These are phyloP conservation scores for Xylaria hypoxylon DNA, from an alignment of 2,329 filamentous ascomycete species.

Conservation along the genomic window DNA sequence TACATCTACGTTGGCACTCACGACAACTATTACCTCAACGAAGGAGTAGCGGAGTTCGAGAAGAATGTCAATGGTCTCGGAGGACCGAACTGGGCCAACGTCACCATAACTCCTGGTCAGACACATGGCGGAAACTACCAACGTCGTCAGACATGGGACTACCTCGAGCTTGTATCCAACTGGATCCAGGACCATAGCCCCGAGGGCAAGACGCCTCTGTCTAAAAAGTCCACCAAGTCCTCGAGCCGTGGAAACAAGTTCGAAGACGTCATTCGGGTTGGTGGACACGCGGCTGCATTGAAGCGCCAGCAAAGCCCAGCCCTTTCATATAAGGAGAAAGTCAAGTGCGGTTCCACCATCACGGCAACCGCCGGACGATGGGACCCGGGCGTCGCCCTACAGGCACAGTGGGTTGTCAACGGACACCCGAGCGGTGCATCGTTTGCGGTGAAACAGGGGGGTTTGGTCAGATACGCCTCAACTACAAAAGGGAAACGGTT, in stretches of 20 bases:
- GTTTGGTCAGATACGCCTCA: constrained; percentile 24
- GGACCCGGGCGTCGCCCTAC: constrained; percentile 41
- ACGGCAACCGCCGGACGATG: constrained; percentile 38
- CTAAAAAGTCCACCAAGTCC: constrained; percentile 5
- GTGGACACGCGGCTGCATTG: constrained; percentile 39
- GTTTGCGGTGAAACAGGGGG: constrained; percentile 38
- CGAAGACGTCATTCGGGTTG: constrained; percentile 34
- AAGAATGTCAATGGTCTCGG: constrained; percentile 35
- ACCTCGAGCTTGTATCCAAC: constrained; percentile 36
- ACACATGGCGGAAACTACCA: constrained; percentile 43
- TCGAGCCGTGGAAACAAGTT: constrained; percentile 38
- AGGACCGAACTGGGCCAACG: constrained; percentile 41
- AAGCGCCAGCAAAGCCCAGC: constrained; percentile 34
- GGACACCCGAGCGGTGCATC: constrained; percentile 28
- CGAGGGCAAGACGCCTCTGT: constrained; percentile 35
- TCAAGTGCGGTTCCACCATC: constrained; percentile 27
- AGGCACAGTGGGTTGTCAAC: constrained; percentile 41
- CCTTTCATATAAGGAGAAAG: constrained; percentile 19
- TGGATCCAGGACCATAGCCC: constrained; percentile 41
- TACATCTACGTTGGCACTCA: constrained; percentile 42
- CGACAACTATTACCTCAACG: constrained; percentile 43
- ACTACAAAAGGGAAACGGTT: constrained; percentile 11
- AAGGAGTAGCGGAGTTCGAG: constrained; percentile 39
- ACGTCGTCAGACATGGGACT: constrained; percentile 39
- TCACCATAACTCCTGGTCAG: constrained; percentile 38